Evolutionary conservation across 352 stramenopile genomes (phyloP).

Genomic region (Phytophthora boehmeriae): DNA sequence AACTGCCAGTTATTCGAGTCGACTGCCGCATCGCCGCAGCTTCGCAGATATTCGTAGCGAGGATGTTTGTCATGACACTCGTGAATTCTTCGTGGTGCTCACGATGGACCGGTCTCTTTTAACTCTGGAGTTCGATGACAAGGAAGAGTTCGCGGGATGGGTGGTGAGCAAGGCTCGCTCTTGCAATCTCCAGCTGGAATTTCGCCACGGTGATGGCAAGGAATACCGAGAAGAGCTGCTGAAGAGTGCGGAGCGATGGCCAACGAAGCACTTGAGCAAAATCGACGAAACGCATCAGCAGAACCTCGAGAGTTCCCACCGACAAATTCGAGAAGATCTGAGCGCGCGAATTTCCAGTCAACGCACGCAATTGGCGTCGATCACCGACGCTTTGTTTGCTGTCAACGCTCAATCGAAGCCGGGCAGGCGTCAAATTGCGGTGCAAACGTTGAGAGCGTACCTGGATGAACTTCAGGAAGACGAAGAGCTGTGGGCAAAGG

Average conservation of each 20-base stretch:
- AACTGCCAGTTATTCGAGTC: too few species aligned
- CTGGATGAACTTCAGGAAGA: slow-evolving; percentile 31
- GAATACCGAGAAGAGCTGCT: slow-evolving; percentile 37
- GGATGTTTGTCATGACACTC: too few species aligned
- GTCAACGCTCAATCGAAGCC: slow-evolving; percentile 32
- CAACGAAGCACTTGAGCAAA: slow-evolving; percentile 22
- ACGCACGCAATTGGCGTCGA: slow-evolving; percentile 33
- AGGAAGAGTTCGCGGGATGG: slow-evolving; percentile 41
- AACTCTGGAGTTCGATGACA: slow-evolving; percentile 33
- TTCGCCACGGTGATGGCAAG: slow-evolving; percentile 16
- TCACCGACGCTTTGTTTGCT: slow-evolving; percentile 34
- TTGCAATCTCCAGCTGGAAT: slow-evolving; percentile 15
- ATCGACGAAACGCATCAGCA: slow-evolving; percentile 25
- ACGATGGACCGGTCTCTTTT: slow-evolving; percentile 25
- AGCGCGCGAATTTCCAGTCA: slow-evolving; percentile 16
- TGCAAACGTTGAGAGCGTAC: slow-evolving; percentile 27
- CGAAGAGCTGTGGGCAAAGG: slow-evolving; percentile 23
- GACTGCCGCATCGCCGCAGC: too few species aligned
- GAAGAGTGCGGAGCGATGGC: slow-evolving; percentile 35
- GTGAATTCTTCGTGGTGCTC: too few species aligned
- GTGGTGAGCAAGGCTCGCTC: slow-evolving; percentile 26
- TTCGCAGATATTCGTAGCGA: too few species aligned
- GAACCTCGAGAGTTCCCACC: not conserved
- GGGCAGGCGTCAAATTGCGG: slow-evolving; percentile 24
- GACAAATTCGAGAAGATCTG: slow-evolving; percentile 16